These are phyloP conservation scores for Mollisia scopiformis DNA, from an alignment of 2,329 filamentous ascomycete species.

Conservation along the genomic window DNA sequence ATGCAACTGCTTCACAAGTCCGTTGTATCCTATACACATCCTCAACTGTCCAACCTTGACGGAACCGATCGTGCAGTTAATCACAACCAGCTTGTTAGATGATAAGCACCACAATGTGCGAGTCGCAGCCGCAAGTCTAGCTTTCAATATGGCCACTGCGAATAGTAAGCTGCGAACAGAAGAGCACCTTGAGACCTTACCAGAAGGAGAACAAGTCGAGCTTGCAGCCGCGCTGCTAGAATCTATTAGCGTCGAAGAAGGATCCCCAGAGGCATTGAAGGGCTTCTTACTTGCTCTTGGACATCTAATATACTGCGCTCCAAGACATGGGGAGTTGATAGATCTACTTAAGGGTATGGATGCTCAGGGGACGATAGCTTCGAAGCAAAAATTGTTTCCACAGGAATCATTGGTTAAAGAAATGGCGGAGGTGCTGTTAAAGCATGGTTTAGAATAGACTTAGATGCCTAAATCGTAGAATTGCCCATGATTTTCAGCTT, in stretches of 20 bases:
- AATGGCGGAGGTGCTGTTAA: constrained; percentile 47
- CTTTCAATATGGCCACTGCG: constrained; percentile 78
- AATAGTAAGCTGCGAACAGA: constrained; percentile 68
- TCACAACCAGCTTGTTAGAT: constrained; percentile 80
- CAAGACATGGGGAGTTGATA: constrained; percentile 72
- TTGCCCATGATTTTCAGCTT: no score
- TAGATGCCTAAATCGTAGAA: not conserved
- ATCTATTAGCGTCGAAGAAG: constrained; percentile 61
- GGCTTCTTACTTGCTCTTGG: constrained; percentile 79
- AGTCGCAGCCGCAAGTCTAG: constrained; percentile 79
- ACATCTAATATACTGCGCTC: constrained; percentile 72
- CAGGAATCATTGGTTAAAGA: constrained; percentile 59
- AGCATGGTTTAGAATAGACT: constrained; percentile 33
- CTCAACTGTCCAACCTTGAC: constrained; percentile 56
- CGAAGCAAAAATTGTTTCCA: constrained; percentile 59
- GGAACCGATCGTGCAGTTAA: constrained; percentile 64
- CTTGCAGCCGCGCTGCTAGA: constrained; percentile 81
- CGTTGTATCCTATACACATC: constrained; percentile 69
- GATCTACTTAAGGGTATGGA: constrained; percentile 82
- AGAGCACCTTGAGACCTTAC: constrained; percentile 58
- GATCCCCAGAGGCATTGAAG: constrained; percentile 72
- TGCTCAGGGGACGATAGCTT: constrained; percentile 64
- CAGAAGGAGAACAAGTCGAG: constrained; percentile 76
- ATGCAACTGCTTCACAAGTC: constrained; percentile 82
- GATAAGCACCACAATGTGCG: constrained; percentile 73